Percentiles rank a stretch among this genome's conserved stretches.
phyloP scores from a whole-genome alignment of 2,329 filamentous ascomycete genomes.

The Orbilia quercus region DNA sequence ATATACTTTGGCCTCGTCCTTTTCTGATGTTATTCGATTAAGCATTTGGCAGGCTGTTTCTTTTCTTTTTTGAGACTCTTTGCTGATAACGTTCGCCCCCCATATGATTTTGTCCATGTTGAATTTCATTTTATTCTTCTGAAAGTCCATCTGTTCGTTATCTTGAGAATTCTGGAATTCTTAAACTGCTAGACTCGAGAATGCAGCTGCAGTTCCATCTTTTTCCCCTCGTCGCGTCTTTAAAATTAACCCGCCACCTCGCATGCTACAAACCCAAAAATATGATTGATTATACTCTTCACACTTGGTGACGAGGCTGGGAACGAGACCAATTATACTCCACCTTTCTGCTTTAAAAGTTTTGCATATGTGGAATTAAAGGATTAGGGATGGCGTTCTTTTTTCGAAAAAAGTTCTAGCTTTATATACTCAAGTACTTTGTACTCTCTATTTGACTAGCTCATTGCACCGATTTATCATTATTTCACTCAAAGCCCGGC shows the following conservation, averaged over 20 bases:
- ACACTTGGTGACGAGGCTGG: too few relatives aligned
- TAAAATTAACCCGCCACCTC: too few relatives aligned
- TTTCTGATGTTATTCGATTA: too few relatives aligned
- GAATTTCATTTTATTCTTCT: background rate
- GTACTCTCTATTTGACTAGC: too few relatives aligned
- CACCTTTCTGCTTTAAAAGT: background rate
- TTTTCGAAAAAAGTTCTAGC: too few relatives aligned
- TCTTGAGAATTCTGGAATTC: background rate
- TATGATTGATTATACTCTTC: too few relatives aligned
- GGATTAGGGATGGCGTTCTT: constrained; percentile 14
- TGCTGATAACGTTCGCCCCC: too few relatives aligned
- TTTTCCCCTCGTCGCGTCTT: too few relatives aligned
- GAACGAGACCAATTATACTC: background rate
- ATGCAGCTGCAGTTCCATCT: background rate
- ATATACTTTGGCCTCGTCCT: background rate
- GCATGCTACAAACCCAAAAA: too few relatives aligned
- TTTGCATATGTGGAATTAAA: constrained; percentile 27
- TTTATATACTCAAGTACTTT: too few relatives aligned
- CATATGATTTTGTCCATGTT: background rate
- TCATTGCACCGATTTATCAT: too few relatives aligned
- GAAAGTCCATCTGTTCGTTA: background rate
- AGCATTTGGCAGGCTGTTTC: constrained; percentile 38
- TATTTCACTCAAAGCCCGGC: too few relatives aligned
- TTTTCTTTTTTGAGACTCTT: background rate
- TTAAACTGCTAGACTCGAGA: constrained; percentile 17